Conservation (phyloP, 2,329 filamentous ascomycete genomes). For the Stachybotrys chartarum region DNA sequence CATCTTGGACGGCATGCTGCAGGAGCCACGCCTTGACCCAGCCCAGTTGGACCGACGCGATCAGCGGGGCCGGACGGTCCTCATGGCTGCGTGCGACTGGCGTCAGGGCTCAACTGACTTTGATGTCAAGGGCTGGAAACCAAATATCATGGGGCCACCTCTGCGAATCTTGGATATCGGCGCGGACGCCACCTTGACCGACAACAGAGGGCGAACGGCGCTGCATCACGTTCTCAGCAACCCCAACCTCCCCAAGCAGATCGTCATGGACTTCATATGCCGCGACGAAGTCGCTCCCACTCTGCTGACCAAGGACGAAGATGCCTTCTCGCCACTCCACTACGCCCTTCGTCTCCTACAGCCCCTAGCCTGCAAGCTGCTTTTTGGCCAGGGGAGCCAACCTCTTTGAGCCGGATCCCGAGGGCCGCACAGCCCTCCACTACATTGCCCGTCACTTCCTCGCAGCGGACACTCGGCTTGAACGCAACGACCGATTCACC, state of each 20-base stretch:
- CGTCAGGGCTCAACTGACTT: no score
- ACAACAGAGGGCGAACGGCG: conserved; percentile 10
- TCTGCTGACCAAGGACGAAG: conserved; percentile 2
- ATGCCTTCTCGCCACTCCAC: conserved; percentile 8
- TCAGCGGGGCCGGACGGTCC: no score
- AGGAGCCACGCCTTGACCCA: no score
- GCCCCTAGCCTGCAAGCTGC: conserved; percentile 7
- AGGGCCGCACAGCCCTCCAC: no score
- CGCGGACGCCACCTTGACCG: conserved; percentile 7
- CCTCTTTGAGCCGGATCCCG: no score
- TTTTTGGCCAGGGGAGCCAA: no score
- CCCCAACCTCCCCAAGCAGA: conserved; percentile 1
- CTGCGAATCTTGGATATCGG: conserved; percentile 8
- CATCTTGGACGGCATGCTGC: no score
- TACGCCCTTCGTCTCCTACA: conserved; percentile 7
- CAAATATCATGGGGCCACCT: no score
- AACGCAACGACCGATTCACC: not conserved
- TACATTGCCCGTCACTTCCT: conserved; percentile 11
- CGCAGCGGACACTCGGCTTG: fast-evolving
- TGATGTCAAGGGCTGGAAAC: conserved; percentile 4
- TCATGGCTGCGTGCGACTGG: no score
- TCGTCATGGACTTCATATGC: conserved; percentile 8
- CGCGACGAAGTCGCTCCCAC: conserved; percentile 6
- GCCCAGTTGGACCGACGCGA: no score
- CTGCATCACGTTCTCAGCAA: conserved; percentile 13